These are phyloP conservation scores for Zelonia costaricensis DNA, from an alignment of 208 protist species.

Conservation along the genomic window DNA sequence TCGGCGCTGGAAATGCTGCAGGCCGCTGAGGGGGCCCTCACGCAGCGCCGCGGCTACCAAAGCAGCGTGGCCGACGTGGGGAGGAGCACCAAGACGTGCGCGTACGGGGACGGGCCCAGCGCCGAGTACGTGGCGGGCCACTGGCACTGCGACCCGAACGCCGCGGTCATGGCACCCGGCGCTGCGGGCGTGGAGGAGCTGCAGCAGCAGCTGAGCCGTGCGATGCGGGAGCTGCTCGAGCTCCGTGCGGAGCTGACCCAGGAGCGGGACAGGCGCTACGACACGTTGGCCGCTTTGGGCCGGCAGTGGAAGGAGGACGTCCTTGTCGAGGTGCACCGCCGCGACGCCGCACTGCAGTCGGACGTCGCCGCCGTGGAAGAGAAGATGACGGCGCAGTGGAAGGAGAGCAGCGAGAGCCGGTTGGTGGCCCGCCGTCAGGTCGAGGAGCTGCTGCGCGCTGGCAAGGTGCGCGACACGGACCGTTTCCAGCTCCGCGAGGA, in stretches of 20 bases:
- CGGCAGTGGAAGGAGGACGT: constrained; percentile 80
- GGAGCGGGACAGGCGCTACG: constrained; percentile 67
- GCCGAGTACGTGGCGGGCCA: background rate
- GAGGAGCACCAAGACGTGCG: background rate
- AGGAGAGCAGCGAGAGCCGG: constrained; percentile 33
- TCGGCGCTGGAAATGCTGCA: constrained; percentile 64
- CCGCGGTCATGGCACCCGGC: background rate
- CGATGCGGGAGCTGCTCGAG: constrained; percentile 54
- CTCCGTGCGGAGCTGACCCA: constrained; percentile 60
- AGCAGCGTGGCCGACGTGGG: background rate
- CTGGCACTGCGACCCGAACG: background rate
- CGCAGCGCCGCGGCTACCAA: constrained; percentile 12
- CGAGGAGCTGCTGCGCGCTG: constrained; percentile 44
- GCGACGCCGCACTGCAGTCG: constrained; percentile 46
- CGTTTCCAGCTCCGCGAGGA: constrained; percentile 67
- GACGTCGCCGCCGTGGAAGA: constrained; percentile 53
- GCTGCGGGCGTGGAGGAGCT: constrained; percentile 34
- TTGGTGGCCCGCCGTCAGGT: constrained; percentile 51
- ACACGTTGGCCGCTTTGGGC: constrained; percentile 52
- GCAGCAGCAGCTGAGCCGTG: constrained; percentile 57
- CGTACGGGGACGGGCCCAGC: background rate
- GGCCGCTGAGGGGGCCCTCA: constrained; percentile 66
- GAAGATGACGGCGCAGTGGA: constrained; percentile 31
- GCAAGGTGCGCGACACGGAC: constrained; percentile 50
- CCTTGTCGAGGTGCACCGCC: constrained; percentile 61